Evolutionary conservation across 306 rosid genomes (phyloP).

Genomic region (Sicyos edulis): DNA sequence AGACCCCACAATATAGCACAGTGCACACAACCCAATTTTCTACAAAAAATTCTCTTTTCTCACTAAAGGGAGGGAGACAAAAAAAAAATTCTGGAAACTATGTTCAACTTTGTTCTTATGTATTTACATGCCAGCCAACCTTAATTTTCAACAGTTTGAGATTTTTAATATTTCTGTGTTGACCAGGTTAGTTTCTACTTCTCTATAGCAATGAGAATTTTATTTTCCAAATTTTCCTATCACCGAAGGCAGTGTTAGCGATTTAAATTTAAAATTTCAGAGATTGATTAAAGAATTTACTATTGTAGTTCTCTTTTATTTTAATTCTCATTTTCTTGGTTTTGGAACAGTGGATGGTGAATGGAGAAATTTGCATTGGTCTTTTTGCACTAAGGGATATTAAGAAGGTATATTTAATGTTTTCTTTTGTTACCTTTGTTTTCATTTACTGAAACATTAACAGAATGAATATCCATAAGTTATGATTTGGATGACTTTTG

Average conservation of each 20-base stretch:
- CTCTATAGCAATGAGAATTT: background rate
- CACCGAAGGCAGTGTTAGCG: background rate
- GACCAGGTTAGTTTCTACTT: background rate
- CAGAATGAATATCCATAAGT: background rate
- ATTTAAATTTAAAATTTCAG: slow-evolving; percentile 13
- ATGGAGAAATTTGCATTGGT: slow-evolving; percentile 98
- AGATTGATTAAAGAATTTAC: slow-evolving; percentile 8
- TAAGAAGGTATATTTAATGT: slow-evolving; percentile 60
- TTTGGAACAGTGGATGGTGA: slow-evolving; percentile 92
- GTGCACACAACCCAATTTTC: no score
- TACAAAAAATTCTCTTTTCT: no score
- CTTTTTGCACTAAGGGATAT: slow-evolving; percentile 82
- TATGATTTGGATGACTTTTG: slow-evolving; percentile 1
- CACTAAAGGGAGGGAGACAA: no score
- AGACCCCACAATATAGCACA: no score
- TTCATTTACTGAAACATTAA: background rate
- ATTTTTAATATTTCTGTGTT: background rate
- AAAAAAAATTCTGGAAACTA: background rate
- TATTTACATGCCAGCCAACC: background rate
- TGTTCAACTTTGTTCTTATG: background rate
- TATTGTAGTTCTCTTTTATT: slow-evolving; percentile 8
- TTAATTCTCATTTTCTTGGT: slow-evolving; percentile 21
- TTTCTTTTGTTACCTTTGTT: background rate
- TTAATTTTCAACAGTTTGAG: background rate
- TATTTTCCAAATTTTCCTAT: no score